Conservation (phyloP, 106 monocot genomes). For the Acorus calamus region DNA sequence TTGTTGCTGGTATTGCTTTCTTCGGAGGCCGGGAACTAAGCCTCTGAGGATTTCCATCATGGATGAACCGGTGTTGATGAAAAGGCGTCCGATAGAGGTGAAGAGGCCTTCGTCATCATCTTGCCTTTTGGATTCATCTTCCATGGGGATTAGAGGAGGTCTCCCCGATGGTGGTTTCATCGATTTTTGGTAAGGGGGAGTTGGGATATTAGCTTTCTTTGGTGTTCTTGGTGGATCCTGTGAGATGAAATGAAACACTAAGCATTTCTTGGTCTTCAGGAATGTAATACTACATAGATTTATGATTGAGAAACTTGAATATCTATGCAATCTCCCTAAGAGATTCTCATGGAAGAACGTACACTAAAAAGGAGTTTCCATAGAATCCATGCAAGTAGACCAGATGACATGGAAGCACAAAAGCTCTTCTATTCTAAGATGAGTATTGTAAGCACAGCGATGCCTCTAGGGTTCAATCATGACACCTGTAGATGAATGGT, state of each 20-base stretch:
- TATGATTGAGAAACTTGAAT: too few species aligned
- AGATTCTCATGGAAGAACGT: too few species aligned
- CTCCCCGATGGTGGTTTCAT: slow-evolving; percentile 34
- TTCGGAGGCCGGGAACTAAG: slow-evolving; percentile 18
- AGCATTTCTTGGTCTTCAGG: too few species aligned
- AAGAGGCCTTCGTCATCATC: slow-evolving; percentile 72
- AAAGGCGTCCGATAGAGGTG: slow-evolving; percentile 45
- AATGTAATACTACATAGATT: too few species aligned
- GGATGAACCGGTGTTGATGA: slow-evolving; percentile 38
- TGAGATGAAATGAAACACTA: background rate
- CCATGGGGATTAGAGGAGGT: slow-evolving; percentile 59
- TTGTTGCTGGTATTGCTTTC: slow-evolving; percentile 12
- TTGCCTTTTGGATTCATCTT: slow-evolving; percentile 39
- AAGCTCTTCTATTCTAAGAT: too few species aligned
- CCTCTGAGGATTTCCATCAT: slow-evolving; percentile 31
- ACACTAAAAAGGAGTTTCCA: too few species aligned
- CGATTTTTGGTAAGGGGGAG: slow-evolving; percentile 56
- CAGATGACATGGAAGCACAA: too few species aligned
- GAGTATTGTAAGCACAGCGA: too few species aligned
- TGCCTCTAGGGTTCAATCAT: too few species aligned
- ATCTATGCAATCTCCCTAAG: too few species aligned
- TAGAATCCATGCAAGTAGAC: too few species aligned
- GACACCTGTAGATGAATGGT: too few species aligned
- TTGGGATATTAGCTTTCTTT: slow-evolving; percentile 28
- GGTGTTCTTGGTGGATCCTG: slow-evolving; percentile 45